Percentiles rank a stretch among this genome's conserved stretches.
phyloP scores from a whole-genome alignment of 331 rosid genomes.

The Acacia concinna region DNA sequence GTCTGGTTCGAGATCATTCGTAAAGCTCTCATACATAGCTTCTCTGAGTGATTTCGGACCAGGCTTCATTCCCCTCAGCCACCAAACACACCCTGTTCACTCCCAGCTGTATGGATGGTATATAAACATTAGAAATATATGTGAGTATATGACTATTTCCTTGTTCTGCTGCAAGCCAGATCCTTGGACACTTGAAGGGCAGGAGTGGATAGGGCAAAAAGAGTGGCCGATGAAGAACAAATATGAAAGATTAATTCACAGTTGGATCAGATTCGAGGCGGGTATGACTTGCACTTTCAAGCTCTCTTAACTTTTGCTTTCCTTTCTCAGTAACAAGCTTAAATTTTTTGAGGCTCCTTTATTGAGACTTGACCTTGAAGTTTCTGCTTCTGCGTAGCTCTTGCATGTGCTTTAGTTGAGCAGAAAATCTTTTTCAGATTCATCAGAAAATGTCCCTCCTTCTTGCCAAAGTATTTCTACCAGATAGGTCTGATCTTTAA shows the following conservation, averaged over 20 bases:
- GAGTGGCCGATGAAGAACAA: neutral
- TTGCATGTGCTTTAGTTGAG: constrained; percentile 22
- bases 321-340: constrained; percentile 20
- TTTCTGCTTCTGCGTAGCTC: neutral
- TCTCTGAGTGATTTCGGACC: constrained; percentile 56
- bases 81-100: neutral
- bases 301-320: constrained; percentile 8
- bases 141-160: neutral
- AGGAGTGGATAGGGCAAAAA: constrained; percentile 17
- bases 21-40: constrained; percentile 22
- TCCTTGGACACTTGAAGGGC: constrained; percentile 20
- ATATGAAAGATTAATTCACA: constrained; percentile 6
- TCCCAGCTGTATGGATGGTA: neutral
- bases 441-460: constrained; percentile 15
- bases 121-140: constrained; percentile 2
- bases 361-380: constrained; percentile 23
- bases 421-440: constrained; percentile 15
- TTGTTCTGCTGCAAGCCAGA: constrained; percentile 18
- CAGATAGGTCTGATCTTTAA: constrained; percentile 24
- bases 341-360: neutral
- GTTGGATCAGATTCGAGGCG: constrained; percentile 32
- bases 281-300: constrained; percentile 17
- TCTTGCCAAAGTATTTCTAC: constrained; percentile 30
- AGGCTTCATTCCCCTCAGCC: constrained; percentile 70
- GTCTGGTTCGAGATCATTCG: constrained; percentile 77